Evolutionary conservation across 1,284 basidiomycete species (phyloP), one percentile per base, ranked within the genome.

Genomic region (Pyrrhoderma noxium): DNA sequence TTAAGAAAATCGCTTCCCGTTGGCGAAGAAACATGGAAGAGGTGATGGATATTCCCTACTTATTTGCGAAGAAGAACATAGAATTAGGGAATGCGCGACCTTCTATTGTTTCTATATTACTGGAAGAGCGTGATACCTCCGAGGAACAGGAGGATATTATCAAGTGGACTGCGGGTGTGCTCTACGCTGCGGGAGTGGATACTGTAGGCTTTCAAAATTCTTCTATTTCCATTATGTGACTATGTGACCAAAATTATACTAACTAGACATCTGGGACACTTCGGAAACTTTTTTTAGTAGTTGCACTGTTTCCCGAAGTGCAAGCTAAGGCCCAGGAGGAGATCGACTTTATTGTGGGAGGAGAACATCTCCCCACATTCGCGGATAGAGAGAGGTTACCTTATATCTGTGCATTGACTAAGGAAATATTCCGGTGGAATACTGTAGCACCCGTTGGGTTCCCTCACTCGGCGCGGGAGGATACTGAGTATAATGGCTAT

Each of bases 401-500:
- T 3, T 74, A 72, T 54, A 60, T 72, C 13, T 60, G 68, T 14
- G 70, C 69, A 0, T 51, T 72, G 3, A 59, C 72, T n/a, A 67
- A 69, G 55, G 73, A 75, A 56, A n/a, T n/a, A 61, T 69, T 23
- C 52, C 62, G 72, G 46, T 74, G 68, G 67, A 57, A 63, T 27
- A 57, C 60, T 8, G 62, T 62, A 8, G 52, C 59, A 8, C 62
- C 64, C 0, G 52, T 64, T 18, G 61, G 67, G 3, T 25, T 51
- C 11, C 47, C 38, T 16, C 35, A 40, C 5, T 5, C 38, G 4
- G n/a, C 38, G 5, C n/a, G 5, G 16, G 54, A 53, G 47, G 58
- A 59, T 27, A 56, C 57, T 21, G 42, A 38, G 13, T 56, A 59
- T 38, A 48, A 59, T 18, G 57, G 56, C 5, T 54, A 55, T 42